Base-by-base conservation (phyloP, 768 basidiomycete species). In the Daedaleopsis nitida region DNA sequence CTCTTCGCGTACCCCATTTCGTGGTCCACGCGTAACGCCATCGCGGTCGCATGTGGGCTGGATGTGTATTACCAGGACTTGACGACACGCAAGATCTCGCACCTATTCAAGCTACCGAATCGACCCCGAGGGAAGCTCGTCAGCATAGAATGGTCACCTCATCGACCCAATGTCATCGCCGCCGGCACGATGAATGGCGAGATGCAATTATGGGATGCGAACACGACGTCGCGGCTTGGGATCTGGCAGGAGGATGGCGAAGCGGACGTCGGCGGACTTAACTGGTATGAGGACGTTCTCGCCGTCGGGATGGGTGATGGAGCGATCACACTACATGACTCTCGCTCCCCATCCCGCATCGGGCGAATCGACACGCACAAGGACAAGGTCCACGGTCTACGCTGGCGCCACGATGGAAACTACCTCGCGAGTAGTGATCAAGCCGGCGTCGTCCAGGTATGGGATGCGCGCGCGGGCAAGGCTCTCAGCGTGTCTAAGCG, bases 61-160 rank as follows among this genome's bases (percentile, higher is more conserved):
- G 80, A 86, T 13, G 79, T 88, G 13, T 88, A 83, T 70, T 85
- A 84, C 63, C 87, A 88, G 68, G 79, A 88, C 65, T 79, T 87
- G 11, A 77, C 81, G 52, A 85, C 77, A 3, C 82, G 82, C 37
- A 71, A 74, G 34, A 85, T 88, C 39, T 75, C 78, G 3, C 82
- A 79, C 52, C 72, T 88, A 19, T 85, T 81, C 66, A 74, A 74
- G 47, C 71, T 81, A 43, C 66, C 74, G 27, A 55, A 63, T 37
- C 59, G 65, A 23, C 65, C 72, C 49, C 67, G 69, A 51, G 81
- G 80, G 38, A 68, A 71, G 11, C 74, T 84, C 9, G 74, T 79
- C 62, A 78, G 76, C 47, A 78, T 88, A 39, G 77, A 80, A 59
- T 88, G 87, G 84, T 80, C 77, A 7, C 76, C 73, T 44, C 71